Conservation (phyloP, 352 stramenopile genomes). For the Phytophthora ohioensis region DNA sequence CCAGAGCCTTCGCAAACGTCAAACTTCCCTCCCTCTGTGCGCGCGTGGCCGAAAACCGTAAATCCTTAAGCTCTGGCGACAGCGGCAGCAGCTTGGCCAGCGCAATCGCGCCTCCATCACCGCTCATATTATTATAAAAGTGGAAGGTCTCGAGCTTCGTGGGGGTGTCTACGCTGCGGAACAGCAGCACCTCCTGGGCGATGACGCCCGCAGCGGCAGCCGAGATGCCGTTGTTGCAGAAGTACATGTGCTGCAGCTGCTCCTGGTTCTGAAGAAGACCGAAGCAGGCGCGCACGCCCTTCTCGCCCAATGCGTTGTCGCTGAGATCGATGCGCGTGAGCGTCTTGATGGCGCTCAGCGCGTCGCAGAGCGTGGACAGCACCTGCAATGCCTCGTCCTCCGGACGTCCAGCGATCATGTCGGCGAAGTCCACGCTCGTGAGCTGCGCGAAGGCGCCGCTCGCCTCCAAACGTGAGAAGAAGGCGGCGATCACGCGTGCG, state of each 20-base stretch:
- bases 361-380: constrained; percentile 80
- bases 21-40: constrained; percentile 88
- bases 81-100: constrained; percentile 88
- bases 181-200: constrained; percentile 89
- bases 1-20: constrained; percentile 86
- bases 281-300: constrained; percentile 93
- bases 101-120: constrained; percentile 91
- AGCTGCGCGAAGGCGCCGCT: constrained; percentile 65
- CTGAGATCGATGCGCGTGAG: constrained; percentile 90
- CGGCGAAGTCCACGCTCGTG: constrained; percentile 85
- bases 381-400: constrained; percentile 88
- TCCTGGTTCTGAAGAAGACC: constrained; percentile 82
- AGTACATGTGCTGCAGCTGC: constrained; percentile 88
- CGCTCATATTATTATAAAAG: constrained; percentile 99
- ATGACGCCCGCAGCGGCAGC: constrained; percentile 88
- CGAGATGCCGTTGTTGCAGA: constrained; percentile 97
- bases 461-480: constrained; percentile 62
- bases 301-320: constrained; percentile 96
- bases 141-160: constrained; percentile 94
- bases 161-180: constrained; percentile 63
- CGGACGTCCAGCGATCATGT: constrained; percentile 87
- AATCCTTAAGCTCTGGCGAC: constrained; percentile 87
- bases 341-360: constrained; percentile 75
- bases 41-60: constrained; percentile 95
- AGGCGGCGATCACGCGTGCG: constrained; percentile 76